Conservation (phyloP, 2,329 filamentous ascomycete species). For the Lecanicillium sp. region DNA sequence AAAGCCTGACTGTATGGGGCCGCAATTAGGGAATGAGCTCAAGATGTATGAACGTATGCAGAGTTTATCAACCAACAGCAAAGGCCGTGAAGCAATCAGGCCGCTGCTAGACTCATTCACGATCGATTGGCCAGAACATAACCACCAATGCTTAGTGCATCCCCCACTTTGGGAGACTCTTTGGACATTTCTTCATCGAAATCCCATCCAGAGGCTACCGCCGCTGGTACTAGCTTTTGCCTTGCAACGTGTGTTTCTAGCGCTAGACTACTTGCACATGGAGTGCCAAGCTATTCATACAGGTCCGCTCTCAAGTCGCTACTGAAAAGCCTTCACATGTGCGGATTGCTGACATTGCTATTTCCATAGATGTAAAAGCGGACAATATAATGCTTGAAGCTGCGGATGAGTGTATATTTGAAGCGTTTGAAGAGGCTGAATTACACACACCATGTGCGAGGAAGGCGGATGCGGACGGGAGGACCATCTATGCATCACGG, state of each 20-base stretch:
- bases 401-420: neutral
- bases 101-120: constrained; percentile 1
- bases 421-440: constrained; percentile 25
- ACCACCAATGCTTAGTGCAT: neutral
- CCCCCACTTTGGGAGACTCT: neutral
- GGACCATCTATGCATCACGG: constrained; percentile 31
- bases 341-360: neutral
- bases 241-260: constrained; percentile 23
- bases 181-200: neutral
- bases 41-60: neutral
- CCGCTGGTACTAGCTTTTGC: constrained; percentile 7
- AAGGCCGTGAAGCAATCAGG: neutral
- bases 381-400: constrained; percentile 24
- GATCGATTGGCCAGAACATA: neutral
- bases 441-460: constrained; percentile 25
- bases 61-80: neutral
- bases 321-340: neutral
- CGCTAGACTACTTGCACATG: constrained; percentile 30
- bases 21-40: neutral
- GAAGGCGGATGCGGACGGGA: constrained; percentile 28
- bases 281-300: constrained; percentile 34
- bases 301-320: constrained; percentile 16
- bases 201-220: neutral
- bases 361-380: neutral
- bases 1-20: neutral